phyloP scores from a whole-genome alignment of 1,139 yeast genomes.

The Pneumocystis jirovecii region DNA sequence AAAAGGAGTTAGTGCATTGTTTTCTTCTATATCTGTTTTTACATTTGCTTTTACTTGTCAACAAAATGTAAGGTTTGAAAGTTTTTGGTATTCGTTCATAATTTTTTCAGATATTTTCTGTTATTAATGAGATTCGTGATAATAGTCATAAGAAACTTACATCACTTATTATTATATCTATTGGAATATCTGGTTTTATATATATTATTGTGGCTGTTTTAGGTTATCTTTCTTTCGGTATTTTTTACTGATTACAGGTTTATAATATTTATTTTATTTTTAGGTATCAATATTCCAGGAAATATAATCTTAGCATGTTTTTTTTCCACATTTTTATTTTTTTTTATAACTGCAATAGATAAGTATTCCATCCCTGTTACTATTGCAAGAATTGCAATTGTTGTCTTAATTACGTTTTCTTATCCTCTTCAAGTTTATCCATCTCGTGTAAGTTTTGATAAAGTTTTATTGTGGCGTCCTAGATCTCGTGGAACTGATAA shows the following conservation, averaged over 20 bases:
- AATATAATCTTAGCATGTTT: slow-evolving; percentile 53
- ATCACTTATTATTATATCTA: slow-evolving; percentile 40
- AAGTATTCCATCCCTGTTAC: slow-evolving; percentile 35
- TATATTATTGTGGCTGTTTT: slow-evolving; percentile 57
- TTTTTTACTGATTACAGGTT: background rate
- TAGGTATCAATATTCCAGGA: slow-evolving; percentile 58
- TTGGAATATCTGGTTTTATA: slow-evolving; percentile 43
- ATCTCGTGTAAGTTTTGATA: slow-evolving; percentile 63
- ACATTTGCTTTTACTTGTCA: slow-evolving; percentile 93
- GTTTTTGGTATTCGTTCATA: background rate
- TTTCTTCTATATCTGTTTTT: slow-evolving; percentile 76
- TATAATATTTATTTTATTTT: background rate
- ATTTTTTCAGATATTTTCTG: slow-evolving; percentile 51
- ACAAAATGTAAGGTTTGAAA: slow-evolving; percentile 34
- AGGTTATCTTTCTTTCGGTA: slow-evolving; percentile 63
- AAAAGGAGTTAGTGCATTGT: slow-evolving; percentile 38
- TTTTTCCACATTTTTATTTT: slow-evolving; percentile 5
- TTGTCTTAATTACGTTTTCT: slow-evolving; percentile 68
- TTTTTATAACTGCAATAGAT: slow-evolving; percentile 19
- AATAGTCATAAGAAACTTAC: slow-evolving; percentile 39
- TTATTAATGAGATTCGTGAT: slow-evolving; percentile 61
- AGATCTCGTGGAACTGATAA: background rate
- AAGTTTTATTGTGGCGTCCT: slow-evolving; percentile 25
- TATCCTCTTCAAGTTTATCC: slow-evolving; percentile 92
- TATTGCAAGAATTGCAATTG: slow-evolving; percentile 61